Conservation (phyloP, 352 stramenopile genomes). For the Globisporangium lucens region DNA sequence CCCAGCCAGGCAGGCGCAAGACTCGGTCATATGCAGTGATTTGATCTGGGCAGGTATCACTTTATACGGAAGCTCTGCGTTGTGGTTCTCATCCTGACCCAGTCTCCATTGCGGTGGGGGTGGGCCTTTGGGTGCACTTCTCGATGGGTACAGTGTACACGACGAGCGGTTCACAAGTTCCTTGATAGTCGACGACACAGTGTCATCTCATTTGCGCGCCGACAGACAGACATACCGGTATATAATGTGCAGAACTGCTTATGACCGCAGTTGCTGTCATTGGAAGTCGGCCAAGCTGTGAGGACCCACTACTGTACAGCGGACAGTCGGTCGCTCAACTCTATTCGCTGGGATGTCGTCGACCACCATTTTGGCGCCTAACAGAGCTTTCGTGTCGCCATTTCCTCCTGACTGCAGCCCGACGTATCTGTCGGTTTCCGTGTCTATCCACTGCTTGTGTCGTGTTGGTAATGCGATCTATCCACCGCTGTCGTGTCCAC, state of each 20-base stretch:
- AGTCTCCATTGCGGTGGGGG: neutral
- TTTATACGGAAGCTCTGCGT: neutral
- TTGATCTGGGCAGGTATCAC: neutral
- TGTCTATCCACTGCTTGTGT: neutral
- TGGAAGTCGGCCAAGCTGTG: too few relatives aligned
- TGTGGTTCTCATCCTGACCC: neutral
- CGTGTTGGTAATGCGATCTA: neutral
- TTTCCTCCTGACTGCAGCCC: neutral
- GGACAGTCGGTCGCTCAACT: neutral
- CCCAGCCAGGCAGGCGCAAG: neutral
- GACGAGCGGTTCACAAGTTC: neutral
- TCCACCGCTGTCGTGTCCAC: neutral
- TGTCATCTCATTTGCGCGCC: neutral
- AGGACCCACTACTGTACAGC: neutral
- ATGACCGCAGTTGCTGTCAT: too few relatives aligned
- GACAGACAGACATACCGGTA: neutral
- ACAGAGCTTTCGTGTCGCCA: neutral
- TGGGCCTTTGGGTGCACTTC: neutral
- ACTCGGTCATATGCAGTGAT: neutral
- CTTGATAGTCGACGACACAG: neutral
- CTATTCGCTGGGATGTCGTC: neutral
- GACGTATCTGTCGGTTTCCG: neutral
- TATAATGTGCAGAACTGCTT: too few relatives aligned
- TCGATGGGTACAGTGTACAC: neutral
- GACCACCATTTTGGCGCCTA: neutral